Evolutionary conservation across 106 monocot species (phyloP).

Genomic region (Dendrobium catenatum): DNA sequence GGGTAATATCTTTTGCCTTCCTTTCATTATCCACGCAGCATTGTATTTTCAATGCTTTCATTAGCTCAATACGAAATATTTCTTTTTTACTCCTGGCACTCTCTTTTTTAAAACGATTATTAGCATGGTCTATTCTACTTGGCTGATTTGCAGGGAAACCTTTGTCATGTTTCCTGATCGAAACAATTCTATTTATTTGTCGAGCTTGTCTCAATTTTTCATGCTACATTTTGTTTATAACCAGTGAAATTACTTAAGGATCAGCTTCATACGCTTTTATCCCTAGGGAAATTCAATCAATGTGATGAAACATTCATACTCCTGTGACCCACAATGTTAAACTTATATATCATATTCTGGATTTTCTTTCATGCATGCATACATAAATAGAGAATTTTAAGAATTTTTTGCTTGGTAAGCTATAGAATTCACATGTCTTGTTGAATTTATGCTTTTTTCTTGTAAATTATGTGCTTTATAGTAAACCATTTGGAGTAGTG

Average conservation of each 20-base stretch:
- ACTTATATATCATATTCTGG: neutral
- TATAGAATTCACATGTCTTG: neutral
- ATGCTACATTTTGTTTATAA: too few relatives aligned
- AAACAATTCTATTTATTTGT: too few relatives aligned
- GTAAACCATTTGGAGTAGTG: neutral
- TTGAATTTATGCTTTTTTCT: neutral
- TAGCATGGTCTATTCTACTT: too few relatives aligned
- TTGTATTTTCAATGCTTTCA: neutral
- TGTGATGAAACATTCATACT: too few relatives aligned
- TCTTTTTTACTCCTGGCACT: neutral
- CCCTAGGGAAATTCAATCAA: too few relatives aligned
- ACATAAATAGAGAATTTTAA: neutral
- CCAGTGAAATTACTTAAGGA: neutral
- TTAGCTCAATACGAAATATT: neutral
- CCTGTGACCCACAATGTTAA: neutral
- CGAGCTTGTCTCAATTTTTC: too few relatives aligned
- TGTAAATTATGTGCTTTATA: neutral
- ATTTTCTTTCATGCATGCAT: neutral
- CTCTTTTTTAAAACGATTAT: too few relatives aligned
- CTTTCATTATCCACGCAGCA: neutral
- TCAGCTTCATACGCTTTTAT: neutral
- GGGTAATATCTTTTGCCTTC: constrained; percentile 31
- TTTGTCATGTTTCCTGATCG: too few relatives aligned
- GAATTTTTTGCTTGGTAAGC: neutral
- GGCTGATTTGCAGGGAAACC: too few relatives aligned